Evolutionary conservation across 148 eudicot species (phyloP).

Genomic region (Amaranthus hypochondriacus): DNA sequence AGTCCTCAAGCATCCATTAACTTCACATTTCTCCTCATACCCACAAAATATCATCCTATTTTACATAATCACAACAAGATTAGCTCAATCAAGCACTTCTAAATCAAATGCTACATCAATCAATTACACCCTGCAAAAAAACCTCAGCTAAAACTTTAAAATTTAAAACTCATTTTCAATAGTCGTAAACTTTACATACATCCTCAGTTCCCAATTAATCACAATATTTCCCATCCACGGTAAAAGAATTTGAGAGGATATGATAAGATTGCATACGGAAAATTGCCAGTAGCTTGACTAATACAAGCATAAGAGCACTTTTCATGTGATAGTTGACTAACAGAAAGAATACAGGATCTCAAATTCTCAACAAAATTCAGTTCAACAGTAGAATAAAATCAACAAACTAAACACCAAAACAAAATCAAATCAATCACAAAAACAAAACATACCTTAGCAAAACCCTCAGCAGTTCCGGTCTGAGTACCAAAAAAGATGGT

Average conservation of each 20-base stretch:
- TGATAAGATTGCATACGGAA: no score
- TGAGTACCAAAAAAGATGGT: slow-evolving; percentile 72
- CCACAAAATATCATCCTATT: not conserved
- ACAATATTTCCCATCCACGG: not conserved
- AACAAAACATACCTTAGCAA: slow-evolving; percentile 62
- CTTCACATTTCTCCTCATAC: not conserved
- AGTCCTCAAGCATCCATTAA: not conserved
- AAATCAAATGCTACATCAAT: not conserved
- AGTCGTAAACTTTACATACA: not conserved
- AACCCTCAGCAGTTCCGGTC: slow-evolving; percentile 91
- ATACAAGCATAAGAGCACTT: not conserved
- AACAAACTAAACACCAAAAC: not conserved
- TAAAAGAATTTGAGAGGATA: not conserved
- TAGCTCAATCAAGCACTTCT: not conserved
- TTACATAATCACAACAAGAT: not conserved
- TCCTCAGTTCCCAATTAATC: not conserved
- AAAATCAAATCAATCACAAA: not conserved
- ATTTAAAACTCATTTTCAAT: not conserved
- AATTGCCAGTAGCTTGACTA: not conserved
- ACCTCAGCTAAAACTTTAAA: not conserved
- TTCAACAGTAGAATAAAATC: not conserved
- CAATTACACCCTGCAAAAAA: not conserved
- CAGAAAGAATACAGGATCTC: not conserved
- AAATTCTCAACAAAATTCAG: not conserved
- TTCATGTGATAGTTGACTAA: not conserved